Evolutionary conservation across 352 stramenopile species (phyloP), one percentile per base, ranked within the genome.

Genomic region (Globisporangium acanthophoron): DNA sequence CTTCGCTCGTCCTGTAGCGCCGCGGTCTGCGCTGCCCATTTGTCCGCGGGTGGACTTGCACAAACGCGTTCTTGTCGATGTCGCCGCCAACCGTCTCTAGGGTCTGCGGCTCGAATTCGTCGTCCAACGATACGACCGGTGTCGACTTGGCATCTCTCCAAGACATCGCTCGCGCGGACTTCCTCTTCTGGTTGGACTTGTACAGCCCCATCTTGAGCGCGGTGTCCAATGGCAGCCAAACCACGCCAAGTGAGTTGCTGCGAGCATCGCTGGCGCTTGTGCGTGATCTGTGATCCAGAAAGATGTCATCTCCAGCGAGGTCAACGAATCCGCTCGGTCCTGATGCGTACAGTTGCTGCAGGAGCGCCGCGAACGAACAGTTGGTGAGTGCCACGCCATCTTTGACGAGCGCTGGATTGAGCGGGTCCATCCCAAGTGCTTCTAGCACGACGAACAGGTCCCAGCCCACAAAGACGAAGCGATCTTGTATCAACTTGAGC

Each of bases 381-480:
- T 69, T 78, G 7, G 73, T 70, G 8, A 31, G 35, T 2, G 54
- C 61, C 5, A 61, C 52, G 6, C 62, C 65, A 27, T 64, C 55
- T 15, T 71, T 29, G 6, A 71, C 29, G 20, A 73, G 63, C 5
- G 53, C 54, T 0, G 52, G 13, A 9, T 86, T 50, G 16, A 62
- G 64, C 3, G 76, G 67, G 37, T 87, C 72, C 12, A 85, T 70
- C 0, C 72, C 74, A 18, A 87, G 66, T n/a, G 67, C 64, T 0
- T 77, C 63, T 0, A 74, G 27, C 11, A 69, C 59, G 3, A 73
- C 47, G 5, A 78, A 51, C 2, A 68, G 31, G 33, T 87, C 76
- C 76, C 74, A 87, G 9, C 76, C 76, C 6, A 76, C 61, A 43
- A 87, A 63, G 5, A 78, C 46, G 45, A 81, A 87, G 1, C 76